phyloP scores from a whole-genome alignment of 306 rosid species.

The cucumber (Cucumis sativus) region Cucumber_9930_V3 NC_026657.2:39372001-39372500 shows the following conservation, averaged over 20 bases:
- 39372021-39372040: neutral
- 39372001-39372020: neutral
- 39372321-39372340: constrained; percentile 76
- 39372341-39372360: constrained; percentile 55
- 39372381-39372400: constrained; percentile 12
- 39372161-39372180: neutral
- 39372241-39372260: neutral
- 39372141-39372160: neutral
- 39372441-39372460: neutral
- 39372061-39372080: neutral
- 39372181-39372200: neutral
- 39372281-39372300: constrained; percentile 67
- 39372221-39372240: neutral
- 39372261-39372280: constrained; percentile 42
- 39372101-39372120: neutral
- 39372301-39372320: constrained; percentile 56
- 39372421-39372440: neutral
- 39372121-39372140: neutral
- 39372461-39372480: constrained; percentile 8
- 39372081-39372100: neutral
- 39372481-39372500: constrained; percentile 82
- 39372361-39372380: constrained; percentile 42
- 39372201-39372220: neutral
- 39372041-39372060: neutral
- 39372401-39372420: neutral